A percentile compares a stretch with the other conserved stretches of the same genome.
phyloP scores from a whole-genome alignment of 75 land plant species.

The Picea glauca region DNA sequence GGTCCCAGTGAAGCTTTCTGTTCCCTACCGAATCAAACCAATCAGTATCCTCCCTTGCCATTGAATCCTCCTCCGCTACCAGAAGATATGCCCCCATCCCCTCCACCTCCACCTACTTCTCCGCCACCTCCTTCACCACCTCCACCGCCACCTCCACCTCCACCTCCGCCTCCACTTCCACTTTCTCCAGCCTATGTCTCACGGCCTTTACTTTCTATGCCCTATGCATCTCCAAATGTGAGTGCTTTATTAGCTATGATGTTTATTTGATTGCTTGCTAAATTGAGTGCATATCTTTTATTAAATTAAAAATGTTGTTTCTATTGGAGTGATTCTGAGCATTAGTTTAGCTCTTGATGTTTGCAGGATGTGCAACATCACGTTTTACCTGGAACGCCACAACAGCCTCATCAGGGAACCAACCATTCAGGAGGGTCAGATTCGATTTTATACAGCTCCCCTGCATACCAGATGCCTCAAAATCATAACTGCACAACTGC shows the following conservation, averaged over 20 bases:
- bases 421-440: constrained; percentile 5
- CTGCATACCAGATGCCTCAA: constrained; percentile 12
- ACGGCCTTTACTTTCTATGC: neutral
- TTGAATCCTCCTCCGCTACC: constrained; percentile 53
- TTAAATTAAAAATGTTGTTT: neutral
- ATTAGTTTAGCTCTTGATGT: neutral
- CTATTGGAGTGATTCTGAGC: neutral
- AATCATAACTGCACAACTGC: neutral
- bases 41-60: constrained; percentile 9
- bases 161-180: constrained; percentile 4
- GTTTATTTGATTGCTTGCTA: neutral
- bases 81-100: constrained; percentile 49
- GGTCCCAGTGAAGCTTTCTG: constrained; percentile 1
- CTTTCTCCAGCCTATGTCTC: constrained; percentile 12
- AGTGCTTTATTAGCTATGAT: constrained; percentile 11
- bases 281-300: neutral
- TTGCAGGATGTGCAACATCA: constrained; percentile 6
- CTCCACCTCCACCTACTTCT: constrained; percentile 55
- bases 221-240: constrained; percentile 10
- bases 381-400: neutral
- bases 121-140: constrained; percentile 44
- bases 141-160: constrained; percentile 25
- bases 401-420: constrained; percentile 6
- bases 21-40: neutral
- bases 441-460: constrained; percentile 2